These are phyloP conservation scores for Dipodascopsis tothii DNA, from an alignment of 805 yeast genomes.

Conservation along the genomic window DNA sequence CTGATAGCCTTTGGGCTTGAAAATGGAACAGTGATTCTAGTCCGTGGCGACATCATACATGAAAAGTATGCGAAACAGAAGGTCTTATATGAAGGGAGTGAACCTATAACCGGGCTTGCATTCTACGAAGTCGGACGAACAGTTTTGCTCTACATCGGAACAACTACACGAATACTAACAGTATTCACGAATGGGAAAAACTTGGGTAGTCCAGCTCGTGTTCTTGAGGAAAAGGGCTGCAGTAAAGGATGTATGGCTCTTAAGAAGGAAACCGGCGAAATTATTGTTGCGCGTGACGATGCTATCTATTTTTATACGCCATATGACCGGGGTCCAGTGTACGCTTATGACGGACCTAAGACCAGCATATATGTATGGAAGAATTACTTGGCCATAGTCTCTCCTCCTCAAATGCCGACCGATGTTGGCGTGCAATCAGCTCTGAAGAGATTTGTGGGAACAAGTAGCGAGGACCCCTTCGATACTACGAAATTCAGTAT, in stretches of 20 bases:
- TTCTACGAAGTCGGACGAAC: slow-evolving; percentile 43
- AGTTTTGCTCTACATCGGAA: slow-evolving; percentile 57
- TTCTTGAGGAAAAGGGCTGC: slow-evolving; percentile 45
- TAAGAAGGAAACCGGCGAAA: slow-evolving; percentile 35
- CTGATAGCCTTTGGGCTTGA: slow-evolving; percentile 72
- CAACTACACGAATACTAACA: slow-evolving; percentile 64
- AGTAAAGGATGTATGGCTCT: slow-evolving; percentile 39
- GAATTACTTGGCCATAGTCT: slow-evolving; percentile 53
- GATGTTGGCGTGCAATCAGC: slow-evolving; percentile 13
- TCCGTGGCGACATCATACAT: slow-evolving; percentile 79
- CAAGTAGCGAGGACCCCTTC: slow-evolving; percentile 24
- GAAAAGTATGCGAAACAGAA: slow-evolving; percentile 90
- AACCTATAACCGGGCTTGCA: slow-evolving; percentile 73
- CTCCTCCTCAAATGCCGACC: slow-evolving; percentile 37
- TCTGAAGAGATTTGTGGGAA: slow-evolving; percentile 22
- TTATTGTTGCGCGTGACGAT: slow-evolving; percentile 61
- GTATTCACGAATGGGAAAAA: slow-evolving; percentile 73
- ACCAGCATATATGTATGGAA: slow-evolving; percentile 44
- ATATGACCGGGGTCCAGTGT: slow-evolving; percentile 42
- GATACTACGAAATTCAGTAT: slow-evolving; percentile 53
- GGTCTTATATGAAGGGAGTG: slow-evolving; percentile 60
- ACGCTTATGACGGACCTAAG: slow-evolving; percentile 53
- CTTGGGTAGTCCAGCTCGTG: slow-evolving; percentile 51
- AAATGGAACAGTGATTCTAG: slow-evolving; percentile 71
- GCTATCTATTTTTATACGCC: slow-evolving; percentile 56